Evolutionary conservation across 768 basidiomycete species (phyloP).

Genomic region (Auriculariales sp.): DNA sequence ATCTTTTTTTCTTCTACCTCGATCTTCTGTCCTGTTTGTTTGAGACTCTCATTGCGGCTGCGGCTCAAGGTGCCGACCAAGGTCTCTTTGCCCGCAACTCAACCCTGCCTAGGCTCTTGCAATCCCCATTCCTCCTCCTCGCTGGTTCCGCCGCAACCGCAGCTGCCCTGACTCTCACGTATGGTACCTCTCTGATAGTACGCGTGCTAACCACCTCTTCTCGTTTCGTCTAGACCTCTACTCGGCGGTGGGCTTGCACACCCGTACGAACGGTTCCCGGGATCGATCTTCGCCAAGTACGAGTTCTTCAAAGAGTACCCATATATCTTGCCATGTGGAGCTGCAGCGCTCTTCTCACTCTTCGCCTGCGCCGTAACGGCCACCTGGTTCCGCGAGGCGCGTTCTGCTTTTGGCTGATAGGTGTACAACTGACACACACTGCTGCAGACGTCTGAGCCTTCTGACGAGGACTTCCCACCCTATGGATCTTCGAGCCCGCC

Average conservation of each 20-base stretch:
- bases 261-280: slow-evolving; percentile 54
- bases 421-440: neutral
- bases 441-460: neutral
- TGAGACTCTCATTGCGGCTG: too few relatives aligned
- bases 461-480: neutral
- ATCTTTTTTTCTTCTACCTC: too few relatives aligned
- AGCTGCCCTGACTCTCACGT: too few relatives aligned
- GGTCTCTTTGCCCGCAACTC: too few relatives aligned
- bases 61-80: too few relatives aligned
- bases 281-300: slow-evolving; percentile 32
- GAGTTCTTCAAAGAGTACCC: slow-evolving; percentile 51
- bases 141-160: too few relatives aligned
- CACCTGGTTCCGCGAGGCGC: slow-evolving; percentile 42
- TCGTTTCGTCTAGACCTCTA: slow-evolving; percentile 40
- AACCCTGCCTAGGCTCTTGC: too few relatives aligned
- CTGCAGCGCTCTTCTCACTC: slow-evolving; percentile 22
- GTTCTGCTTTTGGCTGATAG: slow-evolving; percentile 1
- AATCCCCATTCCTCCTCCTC: too few relatives aligned
- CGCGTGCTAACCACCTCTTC: too few relatives aligned
- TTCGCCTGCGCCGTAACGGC: slow-evolving; percentile 25
- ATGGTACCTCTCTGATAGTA: neutral
- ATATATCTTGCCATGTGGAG: slow-evolving; percentile 58
- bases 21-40: too few relatives aligned
- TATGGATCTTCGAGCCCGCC: too few relatives aligned
- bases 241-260: slow-evolving; percentile 55